Conservation (phyloP, 805 yeast species). For the Millerozyma miso region DNA sequence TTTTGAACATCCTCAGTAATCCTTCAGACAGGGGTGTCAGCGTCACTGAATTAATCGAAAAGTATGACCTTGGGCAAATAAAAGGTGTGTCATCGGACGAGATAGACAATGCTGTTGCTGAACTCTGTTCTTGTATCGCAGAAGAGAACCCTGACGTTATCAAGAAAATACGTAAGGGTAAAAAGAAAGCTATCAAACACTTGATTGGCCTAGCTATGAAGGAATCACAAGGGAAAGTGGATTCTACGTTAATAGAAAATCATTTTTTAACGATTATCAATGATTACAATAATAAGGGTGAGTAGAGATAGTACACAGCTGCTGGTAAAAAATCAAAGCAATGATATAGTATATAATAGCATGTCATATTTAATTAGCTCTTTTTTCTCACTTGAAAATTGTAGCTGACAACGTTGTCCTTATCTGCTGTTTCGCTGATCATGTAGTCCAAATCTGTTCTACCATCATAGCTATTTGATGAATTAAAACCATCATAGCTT, state of each 20-base stretch:
- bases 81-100: constrained; percentile 26
- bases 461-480: background rate
- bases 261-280: constrained; percentile 21
- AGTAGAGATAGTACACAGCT: background rate
- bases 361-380: constrained; percentile 1
- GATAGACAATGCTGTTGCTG: constrained; percentile 27
- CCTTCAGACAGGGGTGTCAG: constrained; percentile 30
- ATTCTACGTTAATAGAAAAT: constrained; percentile 25
- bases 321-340: background rate
- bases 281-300: background rate
- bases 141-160: constrained; percentile 50
- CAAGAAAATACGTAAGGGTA: constrained; percentile 51
- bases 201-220: constrained; percentile 85
- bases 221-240: constrained; percentile 61
- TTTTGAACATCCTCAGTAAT: constrained; percentile 56
- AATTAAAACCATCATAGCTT: background rate
- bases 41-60: constrained; percentile 46
- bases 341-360: constrained; percentile 1
- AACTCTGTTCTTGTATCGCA: constrained; percentile 45
- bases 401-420: constrained; percentile 13
- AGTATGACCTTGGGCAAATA: constrained; percentile 44
- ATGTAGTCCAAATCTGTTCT: constrained; percentile 6
- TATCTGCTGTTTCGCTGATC: constrained; percentile 1
- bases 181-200: constrained; percentile 65
- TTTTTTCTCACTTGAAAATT: constrained; percentile 10